Base-by-base conservation (phyloP, 768 basidiomycete species). In the Mycena maculata region DNA sequence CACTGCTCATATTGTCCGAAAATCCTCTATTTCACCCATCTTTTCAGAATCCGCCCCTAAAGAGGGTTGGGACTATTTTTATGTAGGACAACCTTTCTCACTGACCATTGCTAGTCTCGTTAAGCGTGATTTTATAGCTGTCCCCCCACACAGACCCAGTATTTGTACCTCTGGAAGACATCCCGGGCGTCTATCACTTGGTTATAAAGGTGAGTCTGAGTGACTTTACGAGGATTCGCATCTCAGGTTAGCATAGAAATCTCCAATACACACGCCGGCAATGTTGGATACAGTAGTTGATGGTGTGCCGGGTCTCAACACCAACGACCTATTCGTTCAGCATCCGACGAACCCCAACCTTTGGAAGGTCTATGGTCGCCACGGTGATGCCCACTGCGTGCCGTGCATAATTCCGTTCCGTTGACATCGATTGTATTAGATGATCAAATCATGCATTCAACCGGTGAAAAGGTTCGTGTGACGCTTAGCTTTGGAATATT, bases 391-490 rank as follows among this genome's bases (percentile, higher is more conserved):
- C 25, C 23, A 4, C 15, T 23, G 15, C n/a, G 12, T 20, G 22
- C 7, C 44, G 8, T 8, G 44, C 3, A 22, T n/a, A 18, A 45
- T 23, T 45, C 4, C 22, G 22, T n/a, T 7, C 13, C 33, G 33
- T 10, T 45, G 8, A 45, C 23, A 18, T 10, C 7, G n/a, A n/a
- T n/a, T n/a, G n/a, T n/a, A 18, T 8, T 20, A 20, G 83, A 85
- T 63, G 84, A 85, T 60, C 83, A 83, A 62, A 83, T 85, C 59
- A 78, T 83, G 71, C 78, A 82, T 38, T 78, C 76, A 3, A 83
- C 76, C 20, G 83, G 83, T 15, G 82, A 84, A 71, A 82, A 83
- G 76, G 82, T 81, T 38, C 47, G 72, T 52, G 25, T 55, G 25
- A 9, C 27, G 7, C 23, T 1, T 15, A 5, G 12, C 15, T 44